Conservation (phyloP, 1,139 yeast genomes). For the Barnettozyma hawaiiensis region DNA sequence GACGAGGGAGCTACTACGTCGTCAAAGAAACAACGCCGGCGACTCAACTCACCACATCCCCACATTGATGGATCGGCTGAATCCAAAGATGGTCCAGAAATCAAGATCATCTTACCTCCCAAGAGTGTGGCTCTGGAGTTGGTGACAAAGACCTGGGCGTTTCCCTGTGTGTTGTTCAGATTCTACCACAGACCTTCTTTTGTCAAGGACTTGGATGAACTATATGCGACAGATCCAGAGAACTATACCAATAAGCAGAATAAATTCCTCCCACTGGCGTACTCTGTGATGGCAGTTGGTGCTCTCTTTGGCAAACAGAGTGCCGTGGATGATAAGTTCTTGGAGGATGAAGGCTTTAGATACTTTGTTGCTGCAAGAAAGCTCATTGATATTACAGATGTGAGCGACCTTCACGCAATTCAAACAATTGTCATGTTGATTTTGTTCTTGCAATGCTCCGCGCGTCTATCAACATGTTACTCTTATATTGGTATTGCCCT, state of each 20-base stretch:
- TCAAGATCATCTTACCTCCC: constrained; percentile 70
- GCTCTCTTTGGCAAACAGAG: constrained; percentile 50
- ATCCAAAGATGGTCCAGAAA: constrained; percentile 38
- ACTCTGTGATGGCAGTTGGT: constrained; percentile 71
- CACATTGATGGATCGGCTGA: constrained; percentile 36
- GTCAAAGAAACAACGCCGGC: constrained; percentile 18
- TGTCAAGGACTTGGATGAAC: constrained; percentile 50
- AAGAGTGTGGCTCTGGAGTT: constrained; percentile 69
- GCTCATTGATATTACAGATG: constrained; percentile 68
- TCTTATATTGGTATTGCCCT: constrained; percentile 90
- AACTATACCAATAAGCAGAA: constrained; percentile 65
- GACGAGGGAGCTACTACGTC: not conserved
- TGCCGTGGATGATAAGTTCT: constrained; percentile 39
- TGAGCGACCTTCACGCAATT: constrained; percentile 56
- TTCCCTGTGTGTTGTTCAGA: constrained; percentile 80
- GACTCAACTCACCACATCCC: constrained; percentile 18
- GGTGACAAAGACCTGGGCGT: constrained; percentile 77
- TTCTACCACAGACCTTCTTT: constrained; percentile 87
- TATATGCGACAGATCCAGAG: constrained; percentile 61
- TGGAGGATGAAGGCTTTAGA: constrained; percentile 79
- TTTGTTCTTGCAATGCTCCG: constrained; percentile 83
- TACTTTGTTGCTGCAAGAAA: constrained; percentile 86
- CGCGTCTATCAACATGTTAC: constrained; percentile 84
- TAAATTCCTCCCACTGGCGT: constrained; percentile 66
- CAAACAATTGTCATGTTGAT: constrained; percentile 69